Evolutionary conservation across 2,329 filamentous ascomycete genomes (phyloP).

Genomic region (Ophiosphaerella herpotricha): DNA sequence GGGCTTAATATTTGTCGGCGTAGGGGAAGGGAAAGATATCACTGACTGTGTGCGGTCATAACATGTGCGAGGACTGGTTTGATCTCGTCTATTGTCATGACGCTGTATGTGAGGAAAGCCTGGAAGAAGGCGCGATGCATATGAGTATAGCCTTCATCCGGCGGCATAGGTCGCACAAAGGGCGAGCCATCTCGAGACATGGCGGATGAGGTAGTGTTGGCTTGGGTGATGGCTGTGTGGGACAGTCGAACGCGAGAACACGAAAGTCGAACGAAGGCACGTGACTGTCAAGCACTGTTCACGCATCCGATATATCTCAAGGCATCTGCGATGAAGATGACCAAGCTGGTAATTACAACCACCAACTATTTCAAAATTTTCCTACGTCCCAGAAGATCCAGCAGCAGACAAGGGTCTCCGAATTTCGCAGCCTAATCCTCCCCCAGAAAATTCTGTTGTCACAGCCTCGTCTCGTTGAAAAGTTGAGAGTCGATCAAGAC

Average conservation of each 20-base stretch:
- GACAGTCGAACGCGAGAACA: neutral
- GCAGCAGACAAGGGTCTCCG: too few species aligned
- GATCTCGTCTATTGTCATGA: conserved; percentile 75
- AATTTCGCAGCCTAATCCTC: too few species aligned
- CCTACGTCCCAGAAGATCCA: too few species aligned
- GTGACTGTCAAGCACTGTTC: too few species aligned
- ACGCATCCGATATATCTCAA: too few species aligned
- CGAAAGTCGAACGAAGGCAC: too few species aligned
- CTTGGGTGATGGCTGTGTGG: neutral
- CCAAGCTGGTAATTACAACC: too few species aligned
- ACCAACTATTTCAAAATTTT: too few species aligned
- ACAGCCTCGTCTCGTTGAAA: too few species aligned
- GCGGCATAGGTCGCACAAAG: conserved; percentile 14
- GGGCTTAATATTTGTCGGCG: conserved; percentile 6
- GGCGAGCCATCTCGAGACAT: conserved; percentile 24
- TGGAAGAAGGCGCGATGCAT: conserved; percentile 88
- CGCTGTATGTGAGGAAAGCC: conserved; percentile 77
- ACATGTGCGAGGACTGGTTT: conserved; percentile 76
- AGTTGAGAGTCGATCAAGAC: too few species aligned
- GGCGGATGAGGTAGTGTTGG: neutral
- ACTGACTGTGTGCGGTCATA: conserved; percentile 61
- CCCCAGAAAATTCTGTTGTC: too few species aligned
- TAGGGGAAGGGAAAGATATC: neutral
- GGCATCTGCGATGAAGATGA: too few species aligned
- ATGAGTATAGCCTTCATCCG: conserved; percentile 47